A percentile compares a stretch with the other conserved stretches of the same genome.
phyloP scores from a whole-genome alignment of 176 grass and related monocot species.

The Aegilops umbellulata region DNA sequence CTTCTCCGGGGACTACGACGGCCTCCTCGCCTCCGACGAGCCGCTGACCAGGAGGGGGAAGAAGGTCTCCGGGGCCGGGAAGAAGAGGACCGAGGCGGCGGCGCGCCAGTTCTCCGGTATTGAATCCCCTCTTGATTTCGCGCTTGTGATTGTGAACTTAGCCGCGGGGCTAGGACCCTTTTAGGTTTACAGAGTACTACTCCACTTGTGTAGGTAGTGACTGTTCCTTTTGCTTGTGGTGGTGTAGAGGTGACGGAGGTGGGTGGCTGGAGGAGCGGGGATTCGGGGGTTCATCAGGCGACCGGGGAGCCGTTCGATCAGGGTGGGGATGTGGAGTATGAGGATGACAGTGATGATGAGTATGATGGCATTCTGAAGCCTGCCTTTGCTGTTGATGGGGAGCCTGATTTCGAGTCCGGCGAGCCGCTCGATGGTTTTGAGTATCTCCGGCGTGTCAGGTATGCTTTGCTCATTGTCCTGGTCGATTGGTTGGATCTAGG shows the following conservation, averaged over 20 bases:
- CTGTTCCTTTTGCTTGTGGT: neutral
- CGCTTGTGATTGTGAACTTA: neutral
- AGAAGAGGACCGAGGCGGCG: conserved; percentile 13
- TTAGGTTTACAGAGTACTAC: neutral
- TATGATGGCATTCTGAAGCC: conserved; percentile 71
- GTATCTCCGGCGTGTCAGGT: conserved; percentile 96
- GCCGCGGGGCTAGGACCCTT: neutral
- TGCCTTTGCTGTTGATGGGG: conserved; percentile 77
- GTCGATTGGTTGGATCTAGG: neutral
- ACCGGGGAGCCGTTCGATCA: conserved; percentile 20
- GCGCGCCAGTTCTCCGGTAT: conserved; percentile 25
- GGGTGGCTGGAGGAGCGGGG: conserved; percentile 13
- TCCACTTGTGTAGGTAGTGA: neutral
- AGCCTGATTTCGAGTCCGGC: conserved; percentile 88
- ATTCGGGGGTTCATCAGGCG: neutral
- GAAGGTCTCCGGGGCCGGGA: conserved; percentile 8
- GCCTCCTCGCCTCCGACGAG: conserved; percentile 17
- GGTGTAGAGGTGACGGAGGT: conserved; percentile 6
- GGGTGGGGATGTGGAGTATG: conserved; percentile 27
- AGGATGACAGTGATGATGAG: conserved; percentile 63
- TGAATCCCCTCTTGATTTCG: neutral
- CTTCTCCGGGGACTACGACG: conserved; percentile 50
- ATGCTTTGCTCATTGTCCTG: neutral
- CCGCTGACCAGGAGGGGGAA: conserved; percentile 17
- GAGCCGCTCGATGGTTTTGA: conserved; percentile 80